Base-by-base conservation (phyloP, 768 basidiomycete genomes). In the Suillus lakei region DNA sequence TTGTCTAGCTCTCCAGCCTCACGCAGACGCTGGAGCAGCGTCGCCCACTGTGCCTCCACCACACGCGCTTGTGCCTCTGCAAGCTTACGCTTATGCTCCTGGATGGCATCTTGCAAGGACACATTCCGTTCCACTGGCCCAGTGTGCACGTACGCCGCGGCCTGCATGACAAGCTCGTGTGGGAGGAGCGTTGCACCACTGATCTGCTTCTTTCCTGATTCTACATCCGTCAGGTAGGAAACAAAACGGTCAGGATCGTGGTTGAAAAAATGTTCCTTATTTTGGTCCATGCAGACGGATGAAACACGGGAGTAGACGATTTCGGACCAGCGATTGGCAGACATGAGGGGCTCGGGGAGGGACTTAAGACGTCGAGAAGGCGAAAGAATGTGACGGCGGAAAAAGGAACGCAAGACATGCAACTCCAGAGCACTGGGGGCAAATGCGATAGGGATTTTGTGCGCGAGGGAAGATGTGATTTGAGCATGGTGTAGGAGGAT, bases 161-260 rank as follows among this genome's bases (percentile, higher is more conserved):
- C 81, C 66, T 87, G 77, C 8, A 71, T 73, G 21, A 88, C 78
- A 38, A 91, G 79, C 70, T 86, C 80, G 67, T 92, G 88, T 1
- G 91, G 91, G 65, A 89, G 74, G 21, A 91, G 83, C 5, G 87
- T 87, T 4, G 89, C 89, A 5, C 91, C 91, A 58, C 85, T 86
- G 65, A 92, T 89, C 30, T 69, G 78, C 69, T 74, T 79, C 71
- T 81, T 82, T 2, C 89, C 89, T 2, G 72, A 74, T 69, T 88
- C 85, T 32, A 92, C 88, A 3, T 81, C 79, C 5, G 77, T 67
- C 5, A 92, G 80, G 72, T 89, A 92, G 61, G 76, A 69, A 66
- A 84, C 72, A 76, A 92, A 91, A 8, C 91, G 80, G 4, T 80
- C 78, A 0, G 78, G 78, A 65, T 93, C 91, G 70, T 89, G 88